Evolutionary conservation across 2,329 filamentous ascomycete genomes (phyloP).

Genomic region (Shiraia sp.): DNA sequence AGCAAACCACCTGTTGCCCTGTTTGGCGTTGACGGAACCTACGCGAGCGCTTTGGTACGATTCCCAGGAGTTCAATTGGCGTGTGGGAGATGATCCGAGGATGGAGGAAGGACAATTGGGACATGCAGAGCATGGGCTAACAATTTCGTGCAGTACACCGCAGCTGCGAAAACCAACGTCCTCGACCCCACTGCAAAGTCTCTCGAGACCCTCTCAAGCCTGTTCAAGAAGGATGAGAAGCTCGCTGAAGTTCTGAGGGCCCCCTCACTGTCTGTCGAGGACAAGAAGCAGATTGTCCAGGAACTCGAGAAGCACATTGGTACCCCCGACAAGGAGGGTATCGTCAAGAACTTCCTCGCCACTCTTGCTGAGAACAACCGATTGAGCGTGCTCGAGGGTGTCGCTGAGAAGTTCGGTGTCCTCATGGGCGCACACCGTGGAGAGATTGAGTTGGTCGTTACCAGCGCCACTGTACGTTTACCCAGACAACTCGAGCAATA

Average conservation of each 20-base stretch:
- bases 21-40: conserved; percentile 96
- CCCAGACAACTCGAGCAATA: not conserved
- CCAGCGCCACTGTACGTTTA: conserved; percentile 77
- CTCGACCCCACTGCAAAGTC: conserved; percentile 87
- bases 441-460: conserved; percentile 92
- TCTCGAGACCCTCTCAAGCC: conserved; percentile 68
- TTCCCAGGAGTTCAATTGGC: conserved; percentile 21
- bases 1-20: conserved; percentile 87
- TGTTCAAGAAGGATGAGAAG: conserved; percentile 83
- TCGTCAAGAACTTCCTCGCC: conserved; percentile 90
- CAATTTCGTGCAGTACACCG: conserved; percentile 75
- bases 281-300: conserved; percentile 84
- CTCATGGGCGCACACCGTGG: conserved; percentile 88
- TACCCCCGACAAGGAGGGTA: conserved; percentile 69
- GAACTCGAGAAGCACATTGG: conserved; percentile 87
- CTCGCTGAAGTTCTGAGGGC: conserved; percentile 74
- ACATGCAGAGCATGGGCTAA: conserved; percentile 24
- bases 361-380: conserved; percentile 97
- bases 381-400: conserved; percentile 76
- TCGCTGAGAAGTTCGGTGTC: conserved; percentile 83
- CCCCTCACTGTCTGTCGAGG: conserved; percentile 74
- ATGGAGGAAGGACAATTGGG: conserved; percentile 25
- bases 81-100: conserved; percentile 17
- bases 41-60: conserved; percentile 96
- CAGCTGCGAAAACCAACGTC: conserved; percentile 81